Evolutionary conservation across 352 stramenopile genomes (phyloP).

Genomic region (Phytopythium montanum): DNA sequence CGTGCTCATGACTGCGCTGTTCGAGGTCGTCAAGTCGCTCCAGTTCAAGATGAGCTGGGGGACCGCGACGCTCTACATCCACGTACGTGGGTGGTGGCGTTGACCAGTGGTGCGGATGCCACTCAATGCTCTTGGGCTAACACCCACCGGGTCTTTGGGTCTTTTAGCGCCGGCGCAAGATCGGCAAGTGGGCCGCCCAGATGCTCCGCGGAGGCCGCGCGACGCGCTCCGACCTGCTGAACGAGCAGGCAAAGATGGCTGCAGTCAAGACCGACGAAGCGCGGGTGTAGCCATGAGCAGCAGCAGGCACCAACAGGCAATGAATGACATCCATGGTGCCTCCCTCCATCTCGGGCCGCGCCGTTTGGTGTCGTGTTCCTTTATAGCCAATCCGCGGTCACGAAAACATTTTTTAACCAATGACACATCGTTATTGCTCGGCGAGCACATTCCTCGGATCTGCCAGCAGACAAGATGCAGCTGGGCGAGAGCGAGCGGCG

Average conservation of each 20-base stretch:
- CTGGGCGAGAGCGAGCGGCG: conserved; percentile 23
- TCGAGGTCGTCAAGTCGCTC: conserved; percentile 75
- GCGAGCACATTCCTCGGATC: not conserved
- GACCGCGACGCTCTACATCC: conserved; percentile 76
- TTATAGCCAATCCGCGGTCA: not conserved
- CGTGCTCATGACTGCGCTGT: conserved; percentile 69
- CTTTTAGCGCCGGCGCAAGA: conserved; percentile 64
- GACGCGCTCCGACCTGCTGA: conserved; percentile 66
- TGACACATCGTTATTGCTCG: not conserved
- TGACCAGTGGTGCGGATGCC: not conserved
- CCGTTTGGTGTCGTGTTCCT: not conserved
- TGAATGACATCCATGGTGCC: not conserved
- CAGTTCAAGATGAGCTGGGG: conserved; percentile 85
- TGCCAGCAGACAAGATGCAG: conserved; percentile 4
- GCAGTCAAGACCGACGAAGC: conserved; percentile 1
- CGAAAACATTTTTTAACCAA: not conserved
- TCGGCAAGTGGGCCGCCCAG: conserved; percentile 80
- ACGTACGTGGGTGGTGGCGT: conserved; percentile 58
- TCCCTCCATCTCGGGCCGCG: not conserved
- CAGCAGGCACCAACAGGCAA: not conserved
- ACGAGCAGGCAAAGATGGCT: conserved; percentile 13
- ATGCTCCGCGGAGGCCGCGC: conserved; percentile 79
- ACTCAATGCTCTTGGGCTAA: not conserved
- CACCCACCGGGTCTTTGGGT: not conserved
- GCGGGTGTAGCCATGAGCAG: not conserved